Evolutionary conservation across 1,284 basidiomycete genomes (phyloP).

Genomic region (Rhodotorula mucilaginosa): DNA sequence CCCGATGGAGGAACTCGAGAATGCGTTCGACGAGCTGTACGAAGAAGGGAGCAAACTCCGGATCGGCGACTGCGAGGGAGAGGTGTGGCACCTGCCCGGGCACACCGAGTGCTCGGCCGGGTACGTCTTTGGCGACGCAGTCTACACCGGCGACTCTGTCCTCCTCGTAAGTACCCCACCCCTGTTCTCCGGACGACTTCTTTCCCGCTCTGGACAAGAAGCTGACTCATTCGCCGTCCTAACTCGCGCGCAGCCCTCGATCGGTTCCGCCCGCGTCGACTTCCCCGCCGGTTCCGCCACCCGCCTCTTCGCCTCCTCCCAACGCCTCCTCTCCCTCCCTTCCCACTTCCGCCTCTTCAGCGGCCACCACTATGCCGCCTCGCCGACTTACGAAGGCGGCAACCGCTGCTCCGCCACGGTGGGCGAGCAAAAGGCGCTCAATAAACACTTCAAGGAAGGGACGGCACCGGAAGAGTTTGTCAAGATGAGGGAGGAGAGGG

Average conservation of each 20-base stretch:
- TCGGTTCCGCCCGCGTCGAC: conserved; percentile 46
- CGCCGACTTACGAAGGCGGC: conserved; percentile 10
- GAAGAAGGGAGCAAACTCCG: conserved; percentile 40
- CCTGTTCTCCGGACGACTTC: neutral
- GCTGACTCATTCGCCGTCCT: too few species aligned
- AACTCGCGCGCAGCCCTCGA: conserved; percentile 32
- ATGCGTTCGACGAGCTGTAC: conserved; percentile 43
- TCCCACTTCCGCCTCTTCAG: conserved; percentile 42
- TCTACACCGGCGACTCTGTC: conserved; percentile 46
- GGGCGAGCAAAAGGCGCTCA: conserved; percentile 38
- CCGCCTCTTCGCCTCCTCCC: conserved; percentile 38
- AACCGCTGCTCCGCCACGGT: conserved; percentile 45
- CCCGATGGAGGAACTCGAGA: conserved; percentile 26
- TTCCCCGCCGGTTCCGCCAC: conserved; percentile 44
- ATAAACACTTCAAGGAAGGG: conserved; percentile 43
- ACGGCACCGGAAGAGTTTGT: conserved; percentile 36
- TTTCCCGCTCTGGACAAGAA: neutral
- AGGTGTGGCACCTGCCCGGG: conserved; percentile 43
- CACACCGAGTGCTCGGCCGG: conserved; percentile 41
- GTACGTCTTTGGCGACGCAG: conserved; percentile 37
- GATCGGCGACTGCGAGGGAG: conserved; percentile 35
- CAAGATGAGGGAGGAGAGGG: conserved; percentile 42
- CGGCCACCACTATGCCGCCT: conserved; percentile 41
- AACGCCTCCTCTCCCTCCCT: conserved; percentile 42
- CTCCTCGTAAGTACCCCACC: conserved; percentile 31